Evolutionary conservation across 2,329 filamentous ascomycete genomes (phyloP), one percentile per base, ranked within the genome.

Genomic region (Aspergillus tamarii): DNA sequence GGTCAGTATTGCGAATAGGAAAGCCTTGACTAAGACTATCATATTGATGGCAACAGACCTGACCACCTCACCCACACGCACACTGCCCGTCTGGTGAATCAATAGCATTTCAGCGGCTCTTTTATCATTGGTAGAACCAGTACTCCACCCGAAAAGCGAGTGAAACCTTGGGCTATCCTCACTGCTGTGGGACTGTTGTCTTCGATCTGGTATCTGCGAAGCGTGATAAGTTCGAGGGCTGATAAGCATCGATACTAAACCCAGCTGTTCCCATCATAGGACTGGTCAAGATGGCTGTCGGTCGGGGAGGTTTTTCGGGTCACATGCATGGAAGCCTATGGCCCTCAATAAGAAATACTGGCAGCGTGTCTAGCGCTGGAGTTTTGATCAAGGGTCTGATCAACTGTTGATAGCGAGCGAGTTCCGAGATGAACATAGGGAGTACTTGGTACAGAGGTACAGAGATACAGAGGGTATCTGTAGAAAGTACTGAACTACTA

Each of bases 31-130:
- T 28, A 52, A 23, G 9, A 43, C 21, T 39, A 55, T 23, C n/a
- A 58, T 28, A 48, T 23, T 43, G 56, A 41, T 55, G 12, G 34
- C 62, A 50, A 71, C 78, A 74, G 89, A 96, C 82, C 95, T 91
- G 67, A 97, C 89, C 45, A 97, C 90, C 81, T 98, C 94, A 76
- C 95, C 95, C 68, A 98, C 91, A 80, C 94, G 96, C 77, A 98
- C 91, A 81, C 87, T 92, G 74, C 95, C 95, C 68, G 90, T 85
- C 81, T 98, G 95, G 80, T 97, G 92, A 65, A 97, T 83, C 76
- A 98, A 88, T 68, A 98, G 84, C 95, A 98, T 98, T 30, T 78
- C 70, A 63, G 67, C 66, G 48, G 69, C 69, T 56, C 66, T 64
- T 57, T 62, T 63, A 32, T 63, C 60, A 63, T 74, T 68, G 23